Evolutionary conservation across 2,329 filamentous ascomycete genomes (phyloP), one percentile per base, ranked within the genome.

Genomic region (Ophiostoma sp.): DNA sequence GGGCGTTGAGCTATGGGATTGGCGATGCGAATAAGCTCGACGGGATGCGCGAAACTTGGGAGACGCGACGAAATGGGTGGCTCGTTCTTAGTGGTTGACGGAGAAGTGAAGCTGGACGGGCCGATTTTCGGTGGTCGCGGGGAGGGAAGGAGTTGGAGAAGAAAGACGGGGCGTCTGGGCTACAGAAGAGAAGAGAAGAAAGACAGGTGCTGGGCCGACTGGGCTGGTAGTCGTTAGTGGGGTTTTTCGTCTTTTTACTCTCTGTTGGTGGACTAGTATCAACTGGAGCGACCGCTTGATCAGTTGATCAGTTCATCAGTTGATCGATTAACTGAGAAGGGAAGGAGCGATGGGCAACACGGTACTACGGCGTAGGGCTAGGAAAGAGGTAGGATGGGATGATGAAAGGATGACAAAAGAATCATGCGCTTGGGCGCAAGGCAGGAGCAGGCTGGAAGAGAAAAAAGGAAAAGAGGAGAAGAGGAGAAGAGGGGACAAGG

Each of bases 71-170:
- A 36, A 23, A 64, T 64, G 60, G 60, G 33, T 64, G 60, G 60
- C 60, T 64, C 60, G 60, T 64, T 64, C 39, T 64, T 64, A 64
- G 60, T 64, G 60, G 60, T 64, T 36, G 60, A 17, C 60, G 60
- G 33, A 36, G 33, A 15, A 35, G 48, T 39, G 36, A 67, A 67
- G 69, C 69, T 71, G n/a, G 23, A 33, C 36, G 35, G 67, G 70
- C 67, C 70, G 70, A 39, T 67, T 67, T 67, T 69, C 70, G 70
- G 70, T 66, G 60, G 57, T 67, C 60, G 67, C 60, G 67, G 69
- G 67, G 70, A 64, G 67, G 54, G 11, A 20, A 35, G 39, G 17
- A 65, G 4, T 68, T 68, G 44, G 13, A 31, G 48, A 39, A 64
- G 67, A 64, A 52, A 65, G 64, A 68, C 54, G 31, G 36, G 44